Conservation (phyloP, 805 yeast genomes). For the Metschnikowia cubensis region DNA sequence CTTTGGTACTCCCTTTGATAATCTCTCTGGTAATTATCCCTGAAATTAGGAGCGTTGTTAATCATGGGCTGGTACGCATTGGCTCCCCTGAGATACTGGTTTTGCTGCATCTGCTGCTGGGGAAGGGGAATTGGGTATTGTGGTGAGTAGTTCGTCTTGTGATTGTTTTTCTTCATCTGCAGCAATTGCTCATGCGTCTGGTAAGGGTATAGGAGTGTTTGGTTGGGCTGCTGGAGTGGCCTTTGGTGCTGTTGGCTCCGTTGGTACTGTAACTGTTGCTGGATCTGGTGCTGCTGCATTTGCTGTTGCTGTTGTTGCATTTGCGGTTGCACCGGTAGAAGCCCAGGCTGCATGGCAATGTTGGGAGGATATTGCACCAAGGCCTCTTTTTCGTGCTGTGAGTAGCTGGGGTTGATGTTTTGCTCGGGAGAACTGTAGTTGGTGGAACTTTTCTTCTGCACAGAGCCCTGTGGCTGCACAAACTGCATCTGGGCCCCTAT, state of each 20-base stretch:
- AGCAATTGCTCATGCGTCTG: background rate
- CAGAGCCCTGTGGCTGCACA: background rate
- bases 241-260: background rate
- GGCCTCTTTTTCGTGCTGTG: background rate
- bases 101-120: background rate
- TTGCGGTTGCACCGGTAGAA: background rate
- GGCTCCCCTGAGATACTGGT: background rate
- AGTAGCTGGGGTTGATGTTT: background rate
- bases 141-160: background rate
- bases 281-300: constrained; percentile 3
- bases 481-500: background rate
- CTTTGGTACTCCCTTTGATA: background rate
- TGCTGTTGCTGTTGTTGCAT: background rate
- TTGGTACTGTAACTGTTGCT: background rate
- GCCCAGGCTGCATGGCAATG: background rate
- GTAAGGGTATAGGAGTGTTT: background rate
- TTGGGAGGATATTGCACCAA: background rate
- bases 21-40: background rate
- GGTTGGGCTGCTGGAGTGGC: background rate
- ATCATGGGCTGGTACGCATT: background rate
- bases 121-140: background rate
- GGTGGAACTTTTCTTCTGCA: background rate
- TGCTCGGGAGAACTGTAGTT: background rate
- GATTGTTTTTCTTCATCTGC: background rate
- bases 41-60: background rate